Evolutionary conservation across 208 protist species (phyloP), one percentile per base, ranked within the genome.

Genomic region (Trypanosoma cruzi): DNA sequence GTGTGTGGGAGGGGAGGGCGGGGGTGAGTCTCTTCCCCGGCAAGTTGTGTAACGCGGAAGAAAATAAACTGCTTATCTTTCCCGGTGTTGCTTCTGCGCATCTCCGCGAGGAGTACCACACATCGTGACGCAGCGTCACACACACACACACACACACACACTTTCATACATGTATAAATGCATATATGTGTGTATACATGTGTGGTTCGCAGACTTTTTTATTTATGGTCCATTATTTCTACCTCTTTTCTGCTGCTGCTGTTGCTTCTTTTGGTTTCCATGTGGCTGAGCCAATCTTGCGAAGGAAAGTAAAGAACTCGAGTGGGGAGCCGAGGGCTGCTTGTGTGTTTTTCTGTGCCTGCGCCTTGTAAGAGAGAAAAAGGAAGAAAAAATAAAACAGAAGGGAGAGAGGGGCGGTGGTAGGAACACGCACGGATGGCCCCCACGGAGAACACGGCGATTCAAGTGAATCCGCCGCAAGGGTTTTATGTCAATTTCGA

Each of bases 401-500:
- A n/a, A n/a, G 55, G 4, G 42, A 40, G 28, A 42, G 40, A 26
- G 42, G 48, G 26, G 4, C 42, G 0, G n/a, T 5, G 50, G 5
- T 14, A 4, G 50, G n/a, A 6, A 1, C 32, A 14, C 34, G 24
- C 13, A 7, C 36, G 8, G 24, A 63, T 46, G 37, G 18, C 46
- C 56, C 18, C 13, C 24, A 13, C n/a, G 18, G 24, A 28, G 40
- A 63, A 36, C 3, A 44, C 2, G 6, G 22, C 37, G 22, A 68
- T 72, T 90, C 44, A 81, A 84, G 68, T 71, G 79, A 14, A 82
- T 64, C 90, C 92, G 1, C 24, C 58, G n/a, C 29, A 60, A 10
- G 92, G 86, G 2, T 85, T 93, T 73, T 97, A 90, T 70, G 85
- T 88, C 57, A 90, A 97, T 69, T 92, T 88, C 71, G 88, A 94